Conservation (phyloP, 495 filamentous ascomycete species). For the Xylaria curta region DNA sequence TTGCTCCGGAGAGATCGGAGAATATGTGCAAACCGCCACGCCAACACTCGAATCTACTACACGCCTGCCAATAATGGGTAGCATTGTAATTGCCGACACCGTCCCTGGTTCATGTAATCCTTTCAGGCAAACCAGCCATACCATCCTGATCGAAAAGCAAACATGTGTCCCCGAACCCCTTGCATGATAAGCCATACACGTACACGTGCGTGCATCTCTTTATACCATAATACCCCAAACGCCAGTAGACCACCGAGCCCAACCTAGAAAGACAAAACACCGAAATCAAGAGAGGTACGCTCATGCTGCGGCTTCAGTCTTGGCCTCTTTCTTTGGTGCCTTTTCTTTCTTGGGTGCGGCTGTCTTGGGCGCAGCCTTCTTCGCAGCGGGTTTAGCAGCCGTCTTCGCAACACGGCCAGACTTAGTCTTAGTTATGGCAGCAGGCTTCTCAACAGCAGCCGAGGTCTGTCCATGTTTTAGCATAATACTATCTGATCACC, state of each 20-base stretch:
- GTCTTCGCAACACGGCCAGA: conserved; percentile 86
- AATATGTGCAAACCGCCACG: conserved; percentile 41
- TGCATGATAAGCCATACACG: conserved; percentile 32
- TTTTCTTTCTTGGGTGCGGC: conserved; percentile 70
- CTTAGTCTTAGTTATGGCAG: conserved; percentile 85
- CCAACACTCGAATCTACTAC: conserved; percentile 21
- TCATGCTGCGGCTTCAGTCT: conserved; percentile 52
- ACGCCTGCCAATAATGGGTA: not conserved
- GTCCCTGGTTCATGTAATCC: conserved; percentile 16
- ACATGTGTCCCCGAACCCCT: conserved; percentile 34
- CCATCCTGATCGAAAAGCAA: conserved; percentile 32
- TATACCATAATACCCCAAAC: conserved; percentile 40
- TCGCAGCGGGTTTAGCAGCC: conserved; percentile 59
- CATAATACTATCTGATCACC: not conserved
- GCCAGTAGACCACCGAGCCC: conserved; percentile 39
- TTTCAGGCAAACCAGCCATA: conserved; percentile 23
- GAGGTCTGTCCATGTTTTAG: conserved; percentile 41
- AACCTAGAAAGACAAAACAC: conserved; percentile 33
- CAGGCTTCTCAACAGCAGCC: conserved; percentile 75
- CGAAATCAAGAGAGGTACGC: conserved; percentile 22
- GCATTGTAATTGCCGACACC: conserved; percentile 14
- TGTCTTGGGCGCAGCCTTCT: conserved; percentile 66
- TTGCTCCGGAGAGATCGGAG: conserved; percentile 28
- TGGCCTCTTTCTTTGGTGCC: conserved; percentile 66
- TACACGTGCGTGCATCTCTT: conserved; percentile 30